These are phyloP conservation scores for Trichomonascaceae sp. DNA, from an alignment of 1,139 yeast genomes.

Conservation along the genomic window DNA sequence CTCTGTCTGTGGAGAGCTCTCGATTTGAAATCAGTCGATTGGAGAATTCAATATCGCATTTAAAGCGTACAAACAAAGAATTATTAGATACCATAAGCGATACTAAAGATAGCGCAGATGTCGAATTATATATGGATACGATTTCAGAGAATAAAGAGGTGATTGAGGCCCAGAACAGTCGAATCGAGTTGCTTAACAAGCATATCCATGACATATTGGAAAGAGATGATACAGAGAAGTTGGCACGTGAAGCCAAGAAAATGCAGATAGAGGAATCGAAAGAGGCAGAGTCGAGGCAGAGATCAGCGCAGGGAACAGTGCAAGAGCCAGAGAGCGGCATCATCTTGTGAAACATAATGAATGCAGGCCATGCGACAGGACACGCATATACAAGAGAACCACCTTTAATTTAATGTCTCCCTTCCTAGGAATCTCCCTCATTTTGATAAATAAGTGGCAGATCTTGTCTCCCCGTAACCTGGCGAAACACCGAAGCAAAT, in stretches of 20 bases:
- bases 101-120: conserved; percentile 15
- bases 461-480: background rate
- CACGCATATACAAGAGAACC: too few species aligned
- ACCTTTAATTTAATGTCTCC: too few species aligned
- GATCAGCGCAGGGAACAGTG: background rate
- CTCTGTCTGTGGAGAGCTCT: conserved; percentile 16
- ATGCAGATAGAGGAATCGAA: background rate
- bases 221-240: background rate
- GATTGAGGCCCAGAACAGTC: conserved; percentile 16
- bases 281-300: too few species aligned
- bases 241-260: background rate
- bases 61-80: conserved; percentile 26
- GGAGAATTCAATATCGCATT: conserved; percentile 26
- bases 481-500: background rate
- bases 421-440: background rate
- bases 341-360: background rate
- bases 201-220: conserved; percentile 9
- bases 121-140: conserved; percentile 16
- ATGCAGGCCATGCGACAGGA: too few species aligned
- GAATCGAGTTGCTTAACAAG: conserved; percentile 18
- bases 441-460: conserved; percentile 2
- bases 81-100: conserved; percentile 16
- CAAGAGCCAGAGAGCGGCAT: background rate
- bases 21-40: conserved; percentile 23
- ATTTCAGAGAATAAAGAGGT: conserved; percentile 25